phyloP scores from a whole-genome alignment of 306 rosid genomes.

The Malus asiatica region DNA sequence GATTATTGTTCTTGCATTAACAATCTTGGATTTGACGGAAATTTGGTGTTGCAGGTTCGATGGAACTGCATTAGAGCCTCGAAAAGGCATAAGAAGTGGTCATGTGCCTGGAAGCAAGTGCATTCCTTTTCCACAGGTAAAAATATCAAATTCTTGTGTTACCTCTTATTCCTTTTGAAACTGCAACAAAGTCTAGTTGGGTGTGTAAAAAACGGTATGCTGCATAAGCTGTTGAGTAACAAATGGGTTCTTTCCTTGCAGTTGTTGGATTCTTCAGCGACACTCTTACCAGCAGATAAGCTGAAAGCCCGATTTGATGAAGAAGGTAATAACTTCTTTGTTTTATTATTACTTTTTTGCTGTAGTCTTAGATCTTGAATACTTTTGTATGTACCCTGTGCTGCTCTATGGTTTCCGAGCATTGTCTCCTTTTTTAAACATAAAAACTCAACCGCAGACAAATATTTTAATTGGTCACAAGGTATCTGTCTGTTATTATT shows the following conservation, averaged over 20 bases:
- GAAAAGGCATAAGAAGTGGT: conserved; percentile 87
- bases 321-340: conserved; percentile 37
- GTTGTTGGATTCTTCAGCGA: conserved; percentile 72
- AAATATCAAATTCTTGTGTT: not conserved
- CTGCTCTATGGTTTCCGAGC: not conserved
- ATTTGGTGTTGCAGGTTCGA: conserved; percentile 55
- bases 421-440: not conserved
- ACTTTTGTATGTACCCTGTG: not conserved
- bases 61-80: conserved; percentile 71
- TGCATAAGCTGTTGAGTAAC: not conserved
- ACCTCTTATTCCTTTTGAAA: not conserved
- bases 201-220: not conserved
- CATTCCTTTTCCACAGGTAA: conserved; percentile 72
- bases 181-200: not conserved
- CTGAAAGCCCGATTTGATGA: conserved; percentile 61
- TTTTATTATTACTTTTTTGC: not conserved
- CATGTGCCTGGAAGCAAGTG: conserved; percentile 94
- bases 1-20: not conserved
- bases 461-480: not conserved
- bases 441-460: not conserved
- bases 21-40: not conserved
- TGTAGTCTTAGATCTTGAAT: not conserved
- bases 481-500: no score
- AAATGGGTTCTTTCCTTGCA: conserved; percentile 16
- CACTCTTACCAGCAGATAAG: conserved; percentile 63